Evolutionary conservation across 192 early-diverging fungal genomes (phyloP).

Genomic region (Powellomyces hirtus): DNA sequence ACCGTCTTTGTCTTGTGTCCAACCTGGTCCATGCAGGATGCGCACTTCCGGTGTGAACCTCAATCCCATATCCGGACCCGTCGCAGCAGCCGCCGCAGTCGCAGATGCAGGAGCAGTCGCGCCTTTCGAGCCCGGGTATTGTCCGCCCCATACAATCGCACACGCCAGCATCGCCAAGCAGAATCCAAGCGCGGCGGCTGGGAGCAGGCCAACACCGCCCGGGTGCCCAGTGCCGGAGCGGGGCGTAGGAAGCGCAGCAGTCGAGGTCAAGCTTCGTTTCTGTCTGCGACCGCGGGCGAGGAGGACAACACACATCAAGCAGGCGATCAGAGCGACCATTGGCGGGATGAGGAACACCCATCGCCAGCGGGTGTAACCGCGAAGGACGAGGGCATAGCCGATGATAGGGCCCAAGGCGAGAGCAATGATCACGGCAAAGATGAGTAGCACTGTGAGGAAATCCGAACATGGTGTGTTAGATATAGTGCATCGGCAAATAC

Average conservation of each 20-base stretch:
- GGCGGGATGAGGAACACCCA: conserved; percentile 15
- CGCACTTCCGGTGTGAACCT: background rate
- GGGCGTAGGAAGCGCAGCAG: too few species aligned
- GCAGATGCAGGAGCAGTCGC: background rate
- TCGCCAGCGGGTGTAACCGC: background rate
- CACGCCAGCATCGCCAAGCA: background rate
- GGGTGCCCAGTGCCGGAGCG: background rate
- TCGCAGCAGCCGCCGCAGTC: background rate
- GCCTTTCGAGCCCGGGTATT: background rate
- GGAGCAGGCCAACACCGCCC: background rate
- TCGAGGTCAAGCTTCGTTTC: too few species aligned
- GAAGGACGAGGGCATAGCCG: background rate
- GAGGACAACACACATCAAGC: background rate
- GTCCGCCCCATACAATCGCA: conserved; percentile 11
- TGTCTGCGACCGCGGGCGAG: too few species aligned
- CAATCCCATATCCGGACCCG: background rate
- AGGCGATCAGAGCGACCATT: background rate
- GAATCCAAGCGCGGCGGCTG: background rate
- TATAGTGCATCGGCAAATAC: too few species aligned
- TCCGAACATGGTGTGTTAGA: too few species aligned
- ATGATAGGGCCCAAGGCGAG: background rate
- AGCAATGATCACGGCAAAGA: background rate
- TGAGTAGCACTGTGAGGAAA: background rate
- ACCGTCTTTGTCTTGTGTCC: background rate
- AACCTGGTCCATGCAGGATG: background rate